Percentiles rank a stretch among this genome's conserved stretches.
Evolutionary conservation across 352 stramenopile genomes (phyloP).

Genomic region (Globisporangium cederbergense): DNA sequence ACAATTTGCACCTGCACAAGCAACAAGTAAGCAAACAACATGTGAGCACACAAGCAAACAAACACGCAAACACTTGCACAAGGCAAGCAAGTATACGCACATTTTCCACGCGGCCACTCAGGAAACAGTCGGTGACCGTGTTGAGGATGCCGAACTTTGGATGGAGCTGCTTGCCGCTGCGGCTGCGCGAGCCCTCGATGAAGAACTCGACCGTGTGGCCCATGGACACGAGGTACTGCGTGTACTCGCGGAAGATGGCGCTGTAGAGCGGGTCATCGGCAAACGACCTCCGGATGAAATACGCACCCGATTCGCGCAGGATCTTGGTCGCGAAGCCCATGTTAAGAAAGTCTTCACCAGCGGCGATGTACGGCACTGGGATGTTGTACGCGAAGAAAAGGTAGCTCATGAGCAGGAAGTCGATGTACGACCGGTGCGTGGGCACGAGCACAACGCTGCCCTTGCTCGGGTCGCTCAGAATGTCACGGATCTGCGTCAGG

Average conservation of each 20-base stretch:
- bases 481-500: constrained; percentile 60
- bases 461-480: constrained; percentile 34
- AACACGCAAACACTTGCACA: neutral
- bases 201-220: constrained; percentile 87
- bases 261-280: constrained; percentile 68
- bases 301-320: constrained; percentile 67
- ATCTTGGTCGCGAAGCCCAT: constrained; percentile 67
- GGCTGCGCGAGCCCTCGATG: constrained; percentile 79
- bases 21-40: constrained; percentile 5
- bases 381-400: constrained; percentile 89
- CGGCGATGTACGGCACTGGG: constrained; percentile 76
- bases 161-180: constrained; percentile 78
- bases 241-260: constrained; percentile 79
- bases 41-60: neutral
- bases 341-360: constrained; percentile 75
- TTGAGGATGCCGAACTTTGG: constrained; percentile 80
- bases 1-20: constrained; percentile 64
- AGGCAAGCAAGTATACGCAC: constrained; percentile 29
- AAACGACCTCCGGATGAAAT: constrained; percentile 81
- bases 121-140: constrained; percentile 67
- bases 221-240: constrained; percentile 69
- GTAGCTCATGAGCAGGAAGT: constrained; percentile 86
- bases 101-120: constrained; percentile 69
- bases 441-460: constrained; percentile 80
- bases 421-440: constrained; percentile 82